Base-by-base conservation (phyloP, 2,329 filamentous ascomycete species). In the Calonectria ilicicola region DNA sequence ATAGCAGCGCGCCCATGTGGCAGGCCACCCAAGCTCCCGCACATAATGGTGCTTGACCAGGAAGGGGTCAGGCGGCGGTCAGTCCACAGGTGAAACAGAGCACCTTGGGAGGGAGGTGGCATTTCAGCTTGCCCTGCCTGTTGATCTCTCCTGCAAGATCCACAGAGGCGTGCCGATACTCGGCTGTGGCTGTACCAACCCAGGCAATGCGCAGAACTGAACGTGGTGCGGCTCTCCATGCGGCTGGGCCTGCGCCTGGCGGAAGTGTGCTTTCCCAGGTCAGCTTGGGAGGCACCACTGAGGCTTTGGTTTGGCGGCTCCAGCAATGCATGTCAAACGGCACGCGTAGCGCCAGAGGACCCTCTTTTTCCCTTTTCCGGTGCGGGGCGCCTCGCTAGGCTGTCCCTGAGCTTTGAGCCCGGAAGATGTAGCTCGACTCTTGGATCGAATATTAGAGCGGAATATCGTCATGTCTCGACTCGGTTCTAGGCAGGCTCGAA, bases 351-450 rank as follows among this genome's bases (percentile, higher is more conserved):
- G 67, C 67, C 65, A 58, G 64, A 56, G 65, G 51, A 60, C 63
- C 62, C 58, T 62, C 66, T 64, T 49, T 65, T 47, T 26, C 15
- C 53, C 42, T 67, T 17, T 63, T 38, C n/a, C 35, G 60, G 44
- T 65, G 70, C 72, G 74, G 70, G 70, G 74, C 74, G 64, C 46
- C 56, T 75, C 51, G 46, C 67, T 75, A 75, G 73, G 44, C 65
- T 56, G 70, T 75, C 44, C 74, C 75, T 77, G 68, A 77, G 70
- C 72, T 75, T 75, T 76, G 74, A 76, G 75, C 70, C 71, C 72
- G 74, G 75, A 72, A 72, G 69, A 67, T 74, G 46, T 76, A 76
- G 72, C 69, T 72, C 44, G 68, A 66, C 64, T 67, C 27, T 38
- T 32, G 66, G 66, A 44, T 51, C 40, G 53, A 64, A 69, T 60